Conservation (phyloP, 352 stramenopile species). For the Globisporangium radiosum region DNA sequence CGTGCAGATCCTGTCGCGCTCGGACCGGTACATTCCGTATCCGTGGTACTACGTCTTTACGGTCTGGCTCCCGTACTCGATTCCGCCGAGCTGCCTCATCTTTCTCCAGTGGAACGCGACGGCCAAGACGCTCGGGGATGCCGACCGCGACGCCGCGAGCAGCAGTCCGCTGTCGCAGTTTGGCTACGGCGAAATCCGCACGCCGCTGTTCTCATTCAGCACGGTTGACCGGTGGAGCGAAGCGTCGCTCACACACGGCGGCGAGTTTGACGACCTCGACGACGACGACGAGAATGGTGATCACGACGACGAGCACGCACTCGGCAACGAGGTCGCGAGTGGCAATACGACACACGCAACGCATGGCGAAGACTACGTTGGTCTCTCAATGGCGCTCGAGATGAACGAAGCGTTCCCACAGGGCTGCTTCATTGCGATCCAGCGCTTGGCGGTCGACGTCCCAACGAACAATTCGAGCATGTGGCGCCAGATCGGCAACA, state of each 20-base stretch:
- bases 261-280: constrained; percentile 40
- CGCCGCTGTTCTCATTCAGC: constrained; percentile 73
- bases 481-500: constrained; percentile 78
- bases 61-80: constrained; percentile 80
- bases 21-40: constrained; percentile 56
- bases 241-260: constrained; percentile 16
- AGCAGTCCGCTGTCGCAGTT: constrained; percentile 48
- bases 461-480: constrained; percentile 25
- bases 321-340: constrained; percentile 2
- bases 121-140: constrained; percentile 71
- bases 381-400: constrained; percentile 77
- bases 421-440: constrained; percentile 77
- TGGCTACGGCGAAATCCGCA: constrained; percentile 69
- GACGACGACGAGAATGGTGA: constrained; percentile 17
- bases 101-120: constrained; percentile 87
- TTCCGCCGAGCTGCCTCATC: constrained; percentile 80
- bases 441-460: constrained; percentile 43
- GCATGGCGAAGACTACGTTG: constrained; percentile 51
- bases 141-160: constrained; percentile 20
- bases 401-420: constrained; percentile 71
- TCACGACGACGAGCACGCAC: constrained; percentile 5
- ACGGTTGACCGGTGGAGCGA: constrained; percentile 53
- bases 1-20: constrained; percentile 71
- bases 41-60: constrained; percentile 89
- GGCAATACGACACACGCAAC: no score